A percentile compares a stretch with the other conserved stretches of the same genome.
These are phyloP conservation scores for Yarrowia galli DNA, from an alignment of 1,139 yeast genomes.

Conservation along the genomic window DNA sequence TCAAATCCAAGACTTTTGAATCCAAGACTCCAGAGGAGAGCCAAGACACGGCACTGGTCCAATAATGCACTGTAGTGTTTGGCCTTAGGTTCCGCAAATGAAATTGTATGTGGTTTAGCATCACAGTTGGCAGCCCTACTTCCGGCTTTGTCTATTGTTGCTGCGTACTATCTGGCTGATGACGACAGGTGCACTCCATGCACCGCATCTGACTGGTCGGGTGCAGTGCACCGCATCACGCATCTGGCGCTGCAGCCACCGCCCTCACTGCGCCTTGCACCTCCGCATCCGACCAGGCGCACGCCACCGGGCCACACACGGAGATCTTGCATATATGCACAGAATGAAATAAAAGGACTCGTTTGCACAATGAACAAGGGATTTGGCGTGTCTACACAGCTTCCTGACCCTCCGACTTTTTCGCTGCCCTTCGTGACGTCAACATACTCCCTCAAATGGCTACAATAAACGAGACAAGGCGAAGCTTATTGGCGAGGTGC, in stretches of 20 bases:
- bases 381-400: no score
- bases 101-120: conserved; percentile 7
- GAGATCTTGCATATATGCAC: neutral
- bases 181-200: neutral
- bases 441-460: neutral
- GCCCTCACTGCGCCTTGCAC: neutral
- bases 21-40: no score
- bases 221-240: neutral
- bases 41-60: neutral
- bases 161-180: neutral
- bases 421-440: neutral
- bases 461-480: conserved; percentile 21
- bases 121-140: conserved; percentile 18
- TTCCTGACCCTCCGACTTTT: no score
- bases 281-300: conserved; percentile 6
- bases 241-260: neutral
- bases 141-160: neutral
- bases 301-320: neutral
- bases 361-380: no score
- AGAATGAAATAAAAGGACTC: no score
- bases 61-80: no score
- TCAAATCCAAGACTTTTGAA: no score
- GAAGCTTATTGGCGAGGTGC: neutral
- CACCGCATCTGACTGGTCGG: neutral
- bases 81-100: conserved; percentile 13